Conservation (phyloP, 2,329 filamentous ascomycete species). For the Spiromastix sp. region DNA sequence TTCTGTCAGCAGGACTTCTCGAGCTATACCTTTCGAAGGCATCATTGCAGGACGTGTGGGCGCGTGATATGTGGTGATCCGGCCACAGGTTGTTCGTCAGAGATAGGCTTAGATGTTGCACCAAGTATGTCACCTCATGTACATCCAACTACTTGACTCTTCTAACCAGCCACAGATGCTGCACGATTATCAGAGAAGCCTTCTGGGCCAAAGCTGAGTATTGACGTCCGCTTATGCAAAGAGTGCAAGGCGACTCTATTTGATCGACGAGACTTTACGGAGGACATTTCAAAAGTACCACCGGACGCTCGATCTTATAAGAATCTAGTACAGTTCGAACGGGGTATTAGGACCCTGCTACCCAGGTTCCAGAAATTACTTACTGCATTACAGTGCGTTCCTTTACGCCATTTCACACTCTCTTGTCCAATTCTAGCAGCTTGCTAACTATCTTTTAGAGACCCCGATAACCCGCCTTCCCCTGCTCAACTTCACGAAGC, state of each 20-base stretch:
- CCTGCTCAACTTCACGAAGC: constrained; percentile 71
- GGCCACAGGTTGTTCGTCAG: constrained; percentile 71
- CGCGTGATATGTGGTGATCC: constrained; percentile 85
- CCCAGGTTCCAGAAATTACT: constrained; percentile 77
- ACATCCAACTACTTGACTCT: constrained; percentile 12
- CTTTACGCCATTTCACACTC: not conserved
- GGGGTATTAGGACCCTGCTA: constrained; percentile 70
- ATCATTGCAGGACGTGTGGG: constrained; percentile 91
- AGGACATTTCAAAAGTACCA: constrained; percentile 56
- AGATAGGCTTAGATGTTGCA: constrained; percentile 70
- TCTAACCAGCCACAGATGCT: constrained; percentile 3
- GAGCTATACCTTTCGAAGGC: constrained; percentile 81
- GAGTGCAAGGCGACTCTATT: constrained; percentile 70
- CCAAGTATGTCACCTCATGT: constrained; percentile 41
- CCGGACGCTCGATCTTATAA: constrained; percentile 71
- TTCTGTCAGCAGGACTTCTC: constrained; percentile 96
- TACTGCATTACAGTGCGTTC: constrained; percentile 53
- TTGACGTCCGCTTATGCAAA: constrained; percentile 86
- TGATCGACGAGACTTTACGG: constrained; percentile 65
- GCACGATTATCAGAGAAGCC: constrained; percentile 14
- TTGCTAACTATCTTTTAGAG: constrained; percentile 28
- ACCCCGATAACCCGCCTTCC: constrained; percentile 54
- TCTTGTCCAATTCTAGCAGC: not conserved
- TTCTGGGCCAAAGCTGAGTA: constrained; percentile 46
- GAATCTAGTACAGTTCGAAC: constrained; percentile 76